A percentile compares a stretch with the other conserved stretches of the same genome.
phyloP scores from a whole-genome alignment of 306 rosid species.

The Corylus avellana region DNA sequence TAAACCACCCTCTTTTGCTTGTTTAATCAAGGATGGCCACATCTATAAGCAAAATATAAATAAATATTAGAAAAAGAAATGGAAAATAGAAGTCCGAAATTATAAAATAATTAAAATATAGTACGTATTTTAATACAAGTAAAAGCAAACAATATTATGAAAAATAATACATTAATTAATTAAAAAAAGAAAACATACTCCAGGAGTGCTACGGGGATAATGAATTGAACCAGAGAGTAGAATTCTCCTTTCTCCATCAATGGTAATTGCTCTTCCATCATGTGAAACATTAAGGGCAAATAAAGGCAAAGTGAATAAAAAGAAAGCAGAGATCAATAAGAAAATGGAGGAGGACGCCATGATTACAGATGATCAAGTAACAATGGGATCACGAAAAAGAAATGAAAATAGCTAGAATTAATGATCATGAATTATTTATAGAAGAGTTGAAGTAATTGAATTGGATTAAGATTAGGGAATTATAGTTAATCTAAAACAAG shows the following conservation, averaged over 20 bases:
- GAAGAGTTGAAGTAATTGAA: neutral
- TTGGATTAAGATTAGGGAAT: neutral
- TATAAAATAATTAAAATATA: too few relatives aligned
- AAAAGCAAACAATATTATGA: too few relatives aligned
- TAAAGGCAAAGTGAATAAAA: neutral
- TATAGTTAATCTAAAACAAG: neutral
- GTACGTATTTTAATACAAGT: too few relatives aligned
- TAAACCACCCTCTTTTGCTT: constrained; percentile 49
- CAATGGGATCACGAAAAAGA: too few relatives aligned
- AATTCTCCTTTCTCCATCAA: constrained; percentile 33
- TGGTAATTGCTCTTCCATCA: constrained; percentile 34
- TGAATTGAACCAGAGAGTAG: constrained; percentile 43
- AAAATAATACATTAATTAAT: too few relatives aligned
- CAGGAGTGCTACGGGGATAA: constrained; percentile 42
- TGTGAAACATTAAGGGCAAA: constrained; percentile 19
- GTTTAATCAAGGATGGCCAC: constrained; percentile 46
- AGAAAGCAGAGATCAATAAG: neutral
- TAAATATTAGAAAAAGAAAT: too few relatives aligned
- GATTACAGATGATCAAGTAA: neutral
- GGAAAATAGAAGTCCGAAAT: neutral
- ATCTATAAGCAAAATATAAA: constrained; percentile 26
- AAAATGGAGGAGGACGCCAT: neutral
- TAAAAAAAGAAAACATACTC: constrained; percentile 9
- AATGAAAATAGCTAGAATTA: too few relatives aligned
- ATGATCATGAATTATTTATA: neutral